These are phyloP conservation scores for Byssoonygena ceratinophila DNA, from an alignment of 2,329 filamentous ascomycete genomes.

Conservation along the genomic window DNA sequence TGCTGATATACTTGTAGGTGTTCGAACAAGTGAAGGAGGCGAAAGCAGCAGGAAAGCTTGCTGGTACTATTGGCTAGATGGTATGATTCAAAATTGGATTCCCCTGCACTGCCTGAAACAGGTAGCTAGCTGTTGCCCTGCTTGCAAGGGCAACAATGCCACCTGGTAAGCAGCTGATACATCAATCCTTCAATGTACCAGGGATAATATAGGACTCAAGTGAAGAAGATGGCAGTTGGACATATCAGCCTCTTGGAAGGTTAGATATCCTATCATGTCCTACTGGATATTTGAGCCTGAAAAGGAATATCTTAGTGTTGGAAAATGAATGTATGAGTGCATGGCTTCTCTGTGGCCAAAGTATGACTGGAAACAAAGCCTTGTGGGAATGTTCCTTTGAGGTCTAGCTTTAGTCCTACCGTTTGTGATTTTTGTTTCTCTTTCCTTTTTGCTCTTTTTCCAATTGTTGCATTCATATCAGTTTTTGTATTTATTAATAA, in stretches of 20 bases:
- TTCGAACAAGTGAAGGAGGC: constrained; percentile 91
- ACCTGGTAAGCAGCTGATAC: too few relatives aligned
- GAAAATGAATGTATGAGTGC: neutral
- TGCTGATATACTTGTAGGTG: constrained; percentile 42
- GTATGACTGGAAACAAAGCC: neutral
- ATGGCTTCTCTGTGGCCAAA: neutral
- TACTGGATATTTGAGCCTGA: neutral
- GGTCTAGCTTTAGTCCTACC: neutral
- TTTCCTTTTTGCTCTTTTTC: constrained; percentile 1
- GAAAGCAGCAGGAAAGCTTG: constrained; percentile 61
- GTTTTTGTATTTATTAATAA: constrained; percentile 15
- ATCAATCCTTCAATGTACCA: too few relatives aligned
- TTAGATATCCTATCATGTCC: neutral
- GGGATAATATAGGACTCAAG: too few relatives aligned
- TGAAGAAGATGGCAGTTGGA: too few relatives aligned
- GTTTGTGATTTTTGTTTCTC: constrained; percentile 7
- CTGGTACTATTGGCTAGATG: constrained; percentile 15
- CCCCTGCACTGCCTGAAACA: neutral
- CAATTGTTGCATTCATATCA: constrained; percentile 1
- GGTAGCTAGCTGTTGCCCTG: too few relatives aligned
- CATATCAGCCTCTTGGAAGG: neutral
- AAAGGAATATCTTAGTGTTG: neutral
- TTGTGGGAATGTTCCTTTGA: neutral
- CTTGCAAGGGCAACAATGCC: too few relatives aligned
- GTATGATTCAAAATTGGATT: neutral